phyloP scores from a whole-genome alignment of 768 basidiomycete species.

The Floccularia luteovirens region DNA sequence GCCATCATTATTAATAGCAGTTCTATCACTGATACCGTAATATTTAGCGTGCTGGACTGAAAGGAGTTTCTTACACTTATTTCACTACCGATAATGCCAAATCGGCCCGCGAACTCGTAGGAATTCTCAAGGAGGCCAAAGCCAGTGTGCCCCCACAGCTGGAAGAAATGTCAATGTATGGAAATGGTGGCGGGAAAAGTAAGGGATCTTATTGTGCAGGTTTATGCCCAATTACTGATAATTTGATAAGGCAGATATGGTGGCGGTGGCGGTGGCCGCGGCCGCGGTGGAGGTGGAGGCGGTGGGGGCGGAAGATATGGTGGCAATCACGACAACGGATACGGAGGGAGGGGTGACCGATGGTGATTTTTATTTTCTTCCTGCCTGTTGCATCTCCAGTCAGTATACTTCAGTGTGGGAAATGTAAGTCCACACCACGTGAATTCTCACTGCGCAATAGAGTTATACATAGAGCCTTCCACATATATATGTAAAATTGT shows the following conservation, averaged over 20 bases:
- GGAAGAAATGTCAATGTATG: conserved; percentile 87
- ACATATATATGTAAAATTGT: no score
- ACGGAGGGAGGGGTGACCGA: conserved; percentile 27
- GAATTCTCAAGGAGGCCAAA: conserved; percentile 83
- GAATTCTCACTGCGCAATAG: no score
- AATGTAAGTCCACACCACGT: no score
- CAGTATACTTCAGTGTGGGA: no score
- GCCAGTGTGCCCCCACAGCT: conserved; percentile 81
- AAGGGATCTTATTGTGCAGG: conserved; percentile 30
- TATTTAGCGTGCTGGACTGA: conserved; percentile 79
- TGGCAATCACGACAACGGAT: conserved; percentile 28
- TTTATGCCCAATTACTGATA: conserved; percentile 3
- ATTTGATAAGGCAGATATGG: conserved; percentile 37
- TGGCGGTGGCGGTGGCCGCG: conserved; percentile 30
- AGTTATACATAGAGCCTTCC: no score
- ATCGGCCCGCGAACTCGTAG: conserved; percentile 85
- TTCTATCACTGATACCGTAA: conserved; percentile 10
- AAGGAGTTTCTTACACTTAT: conserved; percentile 90
- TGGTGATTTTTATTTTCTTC: conserved; percentile 15
- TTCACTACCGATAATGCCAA: conserved; percentile 97
- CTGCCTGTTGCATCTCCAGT: not conserved
- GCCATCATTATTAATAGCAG: not conserved
- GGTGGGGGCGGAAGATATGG: conserved; percentile 21
- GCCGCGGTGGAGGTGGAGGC: conserved; percentile 35
- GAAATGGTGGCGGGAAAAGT: conserved; percentile 73